These are phyloP conservation scores for Fraxinus xanthoxyloides DNA, from an alignment of 305 asterid species.

Conservation along the genomic window DNA sequence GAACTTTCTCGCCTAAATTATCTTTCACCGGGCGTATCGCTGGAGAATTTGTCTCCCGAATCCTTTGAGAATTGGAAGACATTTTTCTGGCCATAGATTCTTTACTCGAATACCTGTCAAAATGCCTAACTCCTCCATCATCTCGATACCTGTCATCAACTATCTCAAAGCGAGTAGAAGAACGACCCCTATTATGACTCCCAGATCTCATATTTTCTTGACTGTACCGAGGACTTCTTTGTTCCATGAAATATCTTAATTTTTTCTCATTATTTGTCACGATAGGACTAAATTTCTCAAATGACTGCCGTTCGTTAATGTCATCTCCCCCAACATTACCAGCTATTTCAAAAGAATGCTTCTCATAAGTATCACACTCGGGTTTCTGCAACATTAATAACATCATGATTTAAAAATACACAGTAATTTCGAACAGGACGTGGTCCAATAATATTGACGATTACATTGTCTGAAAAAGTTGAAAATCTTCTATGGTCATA, in stretches of 20 bases:
- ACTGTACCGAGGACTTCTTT: constrained; percentile 42
- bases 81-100: constrained; percentile 42
- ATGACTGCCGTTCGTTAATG: constrained; percentile 25
- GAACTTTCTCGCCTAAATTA: constrained; percentile 39
- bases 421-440: neutral
- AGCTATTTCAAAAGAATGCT: constrained; percentile 36
- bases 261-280: constrained; percentile 25
- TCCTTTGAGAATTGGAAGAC: constrained; percentile 45
- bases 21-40: constrained; percentile 34
- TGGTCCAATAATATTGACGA: neutral
- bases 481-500: neutral
- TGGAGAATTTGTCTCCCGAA: constrained; percentile 28
- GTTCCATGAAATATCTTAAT: constrained; percentile 53
- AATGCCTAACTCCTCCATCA: constrained; percentile 49
- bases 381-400: constrained; percentile 35
- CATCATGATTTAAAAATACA: neutral
- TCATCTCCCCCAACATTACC: constrained; percentile 38
- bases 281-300: constrained; percentile 34
- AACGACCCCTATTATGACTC: constrained; percentile 37
- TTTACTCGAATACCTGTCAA: constrained; percentile 35
- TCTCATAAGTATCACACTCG: constrained; percentile 27
- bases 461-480: neutral
- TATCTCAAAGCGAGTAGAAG: constrained; percentile 62
- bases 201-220: constrained; percentile 38
- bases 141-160: constrained; percentile 92